Evolutionary conservation across 2,329 filamentous ascomycete genomes (phyloP).

Genomic region (Sporothrix euskadiensis): DNA sequence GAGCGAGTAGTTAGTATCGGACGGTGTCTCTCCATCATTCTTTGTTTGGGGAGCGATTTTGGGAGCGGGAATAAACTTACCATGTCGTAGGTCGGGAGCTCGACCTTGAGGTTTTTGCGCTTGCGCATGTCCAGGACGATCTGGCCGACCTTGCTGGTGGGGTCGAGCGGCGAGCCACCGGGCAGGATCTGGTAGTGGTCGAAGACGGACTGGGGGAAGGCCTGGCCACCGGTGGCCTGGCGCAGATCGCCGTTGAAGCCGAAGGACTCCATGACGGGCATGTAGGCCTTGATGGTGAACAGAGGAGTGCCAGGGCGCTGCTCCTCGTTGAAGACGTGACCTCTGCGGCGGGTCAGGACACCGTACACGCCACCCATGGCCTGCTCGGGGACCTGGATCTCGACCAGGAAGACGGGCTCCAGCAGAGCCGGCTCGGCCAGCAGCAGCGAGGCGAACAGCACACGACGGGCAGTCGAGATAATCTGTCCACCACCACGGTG

Average conservation of each 20-base stretch:
- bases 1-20: not conserved
- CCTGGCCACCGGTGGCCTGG: slow-evolving; percentile 89
- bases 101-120: slow-evolving; percentile 99
- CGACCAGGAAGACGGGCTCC: slow-evolving; percentile 98
- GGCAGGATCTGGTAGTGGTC: slow-evolving; percentile 98
- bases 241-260: slow-evolving; percentile 99
- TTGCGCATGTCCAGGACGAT: slow-evolving; percentile 91
- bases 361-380: slow-evolving; percentile 99
- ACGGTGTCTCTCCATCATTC: not conserved
- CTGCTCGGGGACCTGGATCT: slow-evolving; percentile 97
- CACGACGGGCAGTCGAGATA: slow-evolving; percentile 97
- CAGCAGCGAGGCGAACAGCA: slow-evolving; percentile 89
- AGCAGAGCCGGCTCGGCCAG: slow-evolving; percentile 88
- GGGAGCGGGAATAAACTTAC: slow-evolving; percentile 59
- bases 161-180: slow-evolving; percentile 88
- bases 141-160: slow-evolving; percentile 75
- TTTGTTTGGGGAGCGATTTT: not conserved
- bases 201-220: slow-evolving; percentile 98
- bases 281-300: slow-evolving; percentile 75
- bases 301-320: slow-evolving; percentile 98
- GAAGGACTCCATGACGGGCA: slow-evolving; percentile 46
- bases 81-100: slow-evolving; percentile 91
- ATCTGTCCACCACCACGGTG: slow-evolving; percentile 99
- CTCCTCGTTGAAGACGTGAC: slow-evolving; percentile 98
- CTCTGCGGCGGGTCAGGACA: slow-evolving; percentile 95